Evolutionary conservation across 2,329 filamentous ascomycete genomes (phyloP), one percentile per base, ranked within the genome.

Genomic region (Talaromyces islandicus): DNA sequence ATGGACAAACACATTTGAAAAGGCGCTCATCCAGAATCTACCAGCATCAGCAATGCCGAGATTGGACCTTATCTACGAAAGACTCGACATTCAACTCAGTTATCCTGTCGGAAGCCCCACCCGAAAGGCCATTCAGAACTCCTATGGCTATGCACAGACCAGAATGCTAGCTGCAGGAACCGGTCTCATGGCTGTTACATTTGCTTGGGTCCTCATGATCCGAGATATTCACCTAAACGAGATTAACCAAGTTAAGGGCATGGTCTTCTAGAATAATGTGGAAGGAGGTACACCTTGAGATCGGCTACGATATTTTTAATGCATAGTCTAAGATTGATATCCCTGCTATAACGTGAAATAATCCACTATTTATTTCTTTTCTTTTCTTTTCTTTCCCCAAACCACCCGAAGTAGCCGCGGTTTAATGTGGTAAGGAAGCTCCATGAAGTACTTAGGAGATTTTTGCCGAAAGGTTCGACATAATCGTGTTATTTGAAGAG

Each of bases 101-200:
- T 83, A 80, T 63, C 65, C 72, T 0, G 64, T 77, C 9, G 76
- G 79, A 6, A 78, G 66, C 5, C 68, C 73, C 0, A 75, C 71
- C 27, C 69, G 81, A 19, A 60, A 71, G n/a, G 81, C 73, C 1
- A 81, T 82, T 54, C 73, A 78, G 25, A 58, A 72, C 46, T 69
- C 80, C 0, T 84, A 83, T 59, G 80, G 74, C 0, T 76, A 78
- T 53, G 73, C 77, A 3, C 80, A 83, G 70, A 73, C 67, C 24
- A 64, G 68, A 17, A 73, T 79, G 73, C 64, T 78, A 29, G 75
- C 76, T 55, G 74, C 75, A 66, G 73, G 52, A 64, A 56, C 58
- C 14, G 61, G 38, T 29, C 53, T 69, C n/a, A 61, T 68, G 55
- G 59, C 51, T 2, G 57, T 69, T 11, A 63, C 58, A 4, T 29